These are phyloP conservation scores for Lobosporangium transversale DNA, from an alignment of 192 early-diverging fungal species.

Conservation along the genomic window DNA sequence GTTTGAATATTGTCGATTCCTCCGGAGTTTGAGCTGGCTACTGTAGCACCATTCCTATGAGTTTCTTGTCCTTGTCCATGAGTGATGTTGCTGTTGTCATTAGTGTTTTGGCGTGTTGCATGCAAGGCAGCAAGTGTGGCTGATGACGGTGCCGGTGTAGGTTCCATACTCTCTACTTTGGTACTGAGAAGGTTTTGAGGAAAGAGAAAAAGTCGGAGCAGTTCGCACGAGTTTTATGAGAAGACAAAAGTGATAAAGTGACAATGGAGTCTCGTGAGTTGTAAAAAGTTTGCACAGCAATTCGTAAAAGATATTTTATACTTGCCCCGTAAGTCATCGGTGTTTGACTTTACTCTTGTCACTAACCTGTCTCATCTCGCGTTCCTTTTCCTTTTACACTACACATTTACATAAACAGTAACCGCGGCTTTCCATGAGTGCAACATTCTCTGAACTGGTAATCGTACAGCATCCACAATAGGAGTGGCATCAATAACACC, in stretches of 20 bases:
- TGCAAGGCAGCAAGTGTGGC: slow-evolving; percentile 10
- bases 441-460: slow-evolving; percentile 28
- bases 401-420: neutral
- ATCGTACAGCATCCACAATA: neutral
- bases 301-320: no score
- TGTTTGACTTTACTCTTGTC: no score
- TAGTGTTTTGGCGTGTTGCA: slow-evolving; percentile 2
- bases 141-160: slow-evolving; percentile 14
- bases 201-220: neutral
- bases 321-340: no score
- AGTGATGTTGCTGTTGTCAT: neutral
- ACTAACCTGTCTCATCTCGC: no score
- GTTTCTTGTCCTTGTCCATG: neutral
- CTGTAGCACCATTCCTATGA: no score
- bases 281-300: no score
- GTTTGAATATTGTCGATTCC: no score
- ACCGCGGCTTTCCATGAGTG: no score
- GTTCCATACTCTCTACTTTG: slow-evolving; percentile 21
- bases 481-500: neutral
- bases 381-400: no score
- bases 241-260: neutral
- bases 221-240: neutral
- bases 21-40: no score
- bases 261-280: slow-evolving; percentile 13
- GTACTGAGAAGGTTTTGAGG: neutral